Base-by-base conservation (phyloP, 208 protist genomes). In the Leptomonas pyrrhocoris region DNA sequence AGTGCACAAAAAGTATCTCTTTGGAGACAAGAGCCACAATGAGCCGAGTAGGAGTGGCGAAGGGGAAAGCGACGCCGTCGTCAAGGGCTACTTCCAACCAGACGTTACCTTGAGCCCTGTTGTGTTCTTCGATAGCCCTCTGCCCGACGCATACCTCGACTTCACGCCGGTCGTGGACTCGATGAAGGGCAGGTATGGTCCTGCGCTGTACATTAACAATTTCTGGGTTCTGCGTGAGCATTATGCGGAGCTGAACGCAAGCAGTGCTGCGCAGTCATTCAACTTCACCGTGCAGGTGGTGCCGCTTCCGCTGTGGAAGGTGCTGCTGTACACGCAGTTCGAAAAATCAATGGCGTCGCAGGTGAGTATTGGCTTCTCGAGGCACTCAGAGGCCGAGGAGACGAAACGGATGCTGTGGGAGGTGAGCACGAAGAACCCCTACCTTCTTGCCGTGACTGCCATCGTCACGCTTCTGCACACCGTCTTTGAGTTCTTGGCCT, bases 401-500 rank as follows among this genome's bases (percentile, higher is more conserved):
- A 80, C 88, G 12, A 98, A 98, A 80, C 66, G 91, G 45, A 99
- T 99, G 75, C 83, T 99, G 59, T 51, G 97, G 21, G 96, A 99
- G 25, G 43, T 72, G 40, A 77, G 72, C 64, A 77, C 57, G 8
- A 99, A 92, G n/a, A 98, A 98, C 69, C 95, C 96, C 27, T 89
- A 83, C 38, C 80, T 99, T 16, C 83, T 99, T 1, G 93, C 50
- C 11, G 43, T 99, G 15, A 99, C 98, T 1, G 80, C 92, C 12
- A 49, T 97, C 28, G 97, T 99, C 16, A 97, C 97, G 12, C 46
- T 99, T 12, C 89, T 99, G 42, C 98, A 99, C 79, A 96, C 93
- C 48, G 62, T 99, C 9, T 99, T 99, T 71, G 98, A 99, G 80
- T 98, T 98, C 67, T 79, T 99, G n/a, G 98, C 99, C 7, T 99